Percentiles rank a stretch among this genome's conserved stretches.
phyloP scores from a whole-genome alignment of 768 basidiomycete genomes.

The Fomitopsis pulvina region DNA sequence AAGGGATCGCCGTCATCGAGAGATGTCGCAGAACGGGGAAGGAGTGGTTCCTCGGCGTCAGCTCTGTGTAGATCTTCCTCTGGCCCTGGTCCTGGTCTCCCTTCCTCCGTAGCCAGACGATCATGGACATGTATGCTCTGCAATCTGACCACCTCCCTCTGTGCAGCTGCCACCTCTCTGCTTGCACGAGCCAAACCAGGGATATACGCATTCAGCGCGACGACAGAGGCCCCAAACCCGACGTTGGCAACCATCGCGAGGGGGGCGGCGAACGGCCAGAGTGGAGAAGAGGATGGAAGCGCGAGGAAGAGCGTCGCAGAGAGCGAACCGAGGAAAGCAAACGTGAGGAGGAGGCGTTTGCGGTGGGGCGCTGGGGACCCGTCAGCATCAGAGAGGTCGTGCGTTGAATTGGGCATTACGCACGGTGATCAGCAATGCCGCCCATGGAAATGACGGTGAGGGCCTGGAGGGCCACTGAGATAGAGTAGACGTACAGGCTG shows the following conservation, averaged over 20 bases:
- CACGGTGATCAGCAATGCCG: slow-evolving; percentile 84
- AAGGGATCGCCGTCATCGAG: too few relatives aligned
- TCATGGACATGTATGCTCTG: background rate
- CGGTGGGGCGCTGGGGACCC: slow-evolving; percentile 48
- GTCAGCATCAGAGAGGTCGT: background rate
- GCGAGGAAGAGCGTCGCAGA: slow-evolving; percentile 66
- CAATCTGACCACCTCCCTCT: slow-evolving; percentile 24
- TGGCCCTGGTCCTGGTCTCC: background rate
- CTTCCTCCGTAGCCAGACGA: slow-evolving; percentile 4
- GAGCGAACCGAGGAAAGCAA: slow-evolving; percentile 66
- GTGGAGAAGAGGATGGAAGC: slow-evolving; percentile 59
- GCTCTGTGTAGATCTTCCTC: background rate
- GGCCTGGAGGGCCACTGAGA: slow-evolving; percentile 85
- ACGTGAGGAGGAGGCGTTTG: slow-evolving; percentile 69
- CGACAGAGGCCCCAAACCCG: slow-evolving; percentile 78
- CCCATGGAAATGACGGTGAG: slow-evolving; percentile 95
- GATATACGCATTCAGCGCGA: slow-evolving; percentile 89
- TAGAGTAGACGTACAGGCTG: slow-evolving; percentile 84
- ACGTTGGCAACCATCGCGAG: slow-evolving; percentile 78
- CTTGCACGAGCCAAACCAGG: slow-evolving; percentile 64
- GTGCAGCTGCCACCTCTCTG: slow-evolving; percentile 45
- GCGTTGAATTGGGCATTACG: slow-evolving; percentile 24
- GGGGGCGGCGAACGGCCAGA: slow-evolving; percentile 65
- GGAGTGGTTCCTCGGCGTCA: slow-evolving; percentile 10
- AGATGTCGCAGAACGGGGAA: slow-evolving; percentile 1